Percentiles rank a stretch among this genome's conserved stretches.
Evolutionary conservation across 306 rosid species (phyloP).

Genomic region (Castanea mollissima): DNA sequence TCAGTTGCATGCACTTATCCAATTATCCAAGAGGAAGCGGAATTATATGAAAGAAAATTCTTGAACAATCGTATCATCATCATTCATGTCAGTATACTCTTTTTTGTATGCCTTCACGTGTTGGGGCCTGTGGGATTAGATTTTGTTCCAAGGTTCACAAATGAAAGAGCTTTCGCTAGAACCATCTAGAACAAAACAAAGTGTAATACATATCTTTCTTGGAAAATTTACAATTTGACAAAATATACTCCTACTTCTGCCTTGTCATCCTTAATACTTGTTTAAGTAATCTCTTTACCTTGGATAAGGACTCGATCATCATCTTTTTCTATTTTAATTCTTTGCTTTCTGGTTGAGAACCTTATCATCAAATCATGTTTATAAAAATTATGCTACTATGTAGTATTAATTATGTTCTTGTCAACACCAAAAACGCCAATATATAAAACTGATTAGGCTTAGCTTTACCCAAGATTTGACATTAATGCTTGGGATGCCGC

Average conservation of each 20-base stretch:
- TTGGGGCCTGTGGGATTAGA: slow-evolving; percentile 7
- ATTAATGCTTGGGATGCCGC: slow-evolving; percentile 17
- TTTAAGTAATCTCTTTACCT: background rate
- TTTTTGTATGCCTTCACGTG: slow-evolving; percentile 11
- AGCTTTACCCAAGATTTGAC: slow-evolving; percentile 13
- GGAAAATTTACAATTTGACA: background rate
- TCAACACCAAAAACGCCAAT: slow-evolving; percentile 13
- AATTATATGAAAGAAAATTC: slow-evolving; percentile 12
- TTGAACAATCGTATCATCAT: slow-evolving; percentile 8
- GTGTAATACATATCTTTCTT: background rate
- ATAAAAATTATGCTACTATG: slow-evolving; percentile 8
- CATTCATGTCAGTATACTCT: slow-evolving; percentile 1
- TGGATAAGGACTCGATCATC: slow-evolving; percentile 10
- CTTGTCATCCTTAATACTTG: background rate
- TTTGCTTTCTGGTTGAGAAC: slow-evolving; percentile 16
- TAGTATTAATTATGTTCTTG: background rate
- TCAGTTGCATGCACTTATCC: slow-evolving; percentile 28
- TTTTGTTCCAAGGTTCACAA: slow-evolving; percentile 23
- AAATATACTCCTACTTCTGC: background rate
- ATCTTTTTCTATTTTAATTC: slow-evolving; percentile 14
- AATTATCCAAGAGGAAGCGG: slow-evolving; percentile 44
- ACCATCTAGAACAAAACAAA: background rate
- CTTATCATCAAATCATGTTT: slow-evolving; percentile 13
- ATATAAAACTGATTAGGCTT: background rate
- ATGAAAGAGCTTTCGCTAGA: background rate